Percentiles rank a stretch among this genome's conserved stretches.
These are phyloP conservation scores for Talaromyces albobiverticillius DNA, from an alignment of 2,329 filamentous ascomycete species.

Conservation along the genomic window DNA sequence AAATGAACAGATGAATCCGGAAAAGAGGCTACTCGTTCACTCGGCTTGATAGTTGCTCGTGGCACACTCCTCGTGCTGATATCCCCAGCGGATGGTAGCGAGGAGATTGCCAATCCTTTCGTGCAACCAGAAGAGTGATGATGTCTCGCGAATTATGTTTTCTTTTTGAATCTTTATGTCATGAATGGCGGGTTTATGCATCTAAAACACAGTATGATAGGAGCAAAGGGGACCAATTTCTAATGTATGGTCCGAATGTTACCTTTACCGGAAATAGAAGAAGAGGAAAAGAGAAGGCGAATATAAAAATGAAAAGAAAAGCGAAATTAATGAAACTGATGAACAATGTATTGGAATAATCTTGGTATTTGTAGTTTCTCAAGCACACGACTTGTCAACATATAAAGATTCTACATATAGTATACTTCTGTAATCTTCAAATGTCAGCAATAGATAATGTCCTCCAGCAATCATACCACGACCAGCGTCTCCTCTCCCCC, in stretches of 20 bases:
- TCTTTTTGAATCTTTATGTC: background rate
- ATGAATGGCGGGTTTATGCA: background rate
- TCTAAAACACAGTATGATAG: background rate
- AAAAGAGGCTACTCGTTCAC: constrained; percentile 74
- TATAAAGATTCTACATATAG: constrained; percentile 1
- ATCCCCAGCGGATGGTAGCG: constrained; percentile 88
- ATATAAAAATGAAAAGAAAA: background rate
- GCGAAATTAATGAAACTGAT: background rate
- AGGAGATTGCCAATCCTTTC: constrained; percentile 95
- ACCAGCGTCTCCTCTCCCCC: background rate
- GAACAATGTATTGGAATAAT: background rate
- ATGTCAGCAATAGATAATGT: constrained; percentile 5
- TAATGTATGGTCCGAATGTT: no score
- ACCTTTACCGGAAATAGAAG: background rate
- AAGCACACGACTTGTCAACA: background rate
- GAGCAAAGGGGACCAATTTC: no score
- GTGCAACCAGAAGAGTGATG: constrained; percentile 65
- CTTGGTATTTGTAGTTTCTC: background rate
- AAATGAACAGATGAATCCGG: constrained; percentile 75
- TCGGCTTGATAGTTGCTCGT: constrained; percentile 84
- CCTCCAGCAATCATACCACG: background rate
- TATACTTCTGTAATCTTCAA: constrained; percentile 9
- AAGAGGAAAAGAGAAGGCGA: background rate
- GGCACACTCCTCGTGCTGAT: constrained; percentile 91
- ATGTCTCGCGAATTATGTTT: background rate